phyloP scores from a whole-genome alignment of 2,329 filamentous ascomycete genomes.

The Lachnum nothofagi region DNA sequence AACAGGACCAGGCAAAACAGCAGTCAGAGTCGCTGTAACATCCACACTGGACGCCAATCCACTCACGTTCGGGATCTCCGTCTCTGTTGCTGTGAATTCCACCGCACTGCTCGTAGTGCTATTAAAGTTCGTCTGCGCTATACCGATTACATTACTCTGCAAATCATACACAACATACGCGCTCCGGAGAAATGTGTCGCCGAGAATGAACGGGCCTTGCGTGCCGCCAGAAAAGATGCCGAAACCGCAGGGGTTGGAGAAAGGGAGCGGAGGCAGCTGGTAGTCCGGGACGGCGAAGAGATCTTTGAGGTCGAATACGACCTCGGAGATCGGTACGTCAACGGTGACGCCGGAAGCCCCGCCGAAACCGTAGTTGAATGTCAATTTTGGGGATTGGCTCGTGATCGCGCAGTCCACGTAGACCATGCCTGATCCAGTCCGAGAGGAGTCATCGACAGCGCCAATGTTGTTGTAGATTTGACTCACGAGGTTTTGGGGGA shows the following conservation, averaged over 20 bases:
- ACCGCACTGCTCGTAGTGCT: slow-evolving; percentile 22
- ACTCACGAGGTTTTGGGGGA: slow-evolving; percentile 50
- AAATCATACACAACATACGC: slow-evolving; percentile 53
- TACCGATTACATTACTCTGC: slow-evolving; percentile 43
- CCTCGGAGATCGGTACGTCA: slow-evolving; percentile 41
- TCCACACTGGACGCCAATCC: slow-evolving; percentile 12
- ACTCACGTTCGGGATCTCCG: slow-evolving; percentile 19
- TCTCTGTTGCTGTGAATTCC: slow-evolving; percentile 19
- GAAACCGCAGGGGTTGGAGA: slow-evolving; percentile 44
- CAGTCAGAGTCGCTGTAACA: slow-evolving; percentile 4
- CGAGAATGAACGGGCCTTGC: slow-evolving; percentile 33
- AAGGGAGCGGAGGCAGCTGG: slow-evolving; percentile 10
- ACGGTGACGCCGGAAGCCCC: slow-evolving; percentile 37
- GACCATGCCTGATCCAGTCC: slow-evolving; percentile 6
- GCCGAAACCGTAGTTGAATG: slow-evolving; percentile 45
- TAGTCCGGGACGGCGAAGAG: slow-evolving; percentile 2
- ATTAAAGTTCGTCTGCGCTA: slow-evolving; percentile 45
- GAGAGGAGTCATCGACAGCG: slow-evolving; percentile 34
- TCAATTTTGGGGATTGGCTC: slow-evolving; percentile 32
- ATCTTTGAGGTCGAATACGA: slow-evolving; percentile 33
- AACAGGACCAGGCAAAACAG: slow-evolving; percentile 1
- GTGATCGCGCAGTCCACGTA: slow-evolving; percentile 39
- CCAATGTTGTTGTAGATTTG: slow-evolving; percentile 35
- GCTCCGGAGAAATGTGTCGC: slow-evolving; percentile 49
- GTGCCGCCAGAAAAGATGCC: slow-evolving; percentile 39